phyloP scores from a whole-genome alignment of 139 green algal species.

The Tetradesmus obliquus region DNA sequence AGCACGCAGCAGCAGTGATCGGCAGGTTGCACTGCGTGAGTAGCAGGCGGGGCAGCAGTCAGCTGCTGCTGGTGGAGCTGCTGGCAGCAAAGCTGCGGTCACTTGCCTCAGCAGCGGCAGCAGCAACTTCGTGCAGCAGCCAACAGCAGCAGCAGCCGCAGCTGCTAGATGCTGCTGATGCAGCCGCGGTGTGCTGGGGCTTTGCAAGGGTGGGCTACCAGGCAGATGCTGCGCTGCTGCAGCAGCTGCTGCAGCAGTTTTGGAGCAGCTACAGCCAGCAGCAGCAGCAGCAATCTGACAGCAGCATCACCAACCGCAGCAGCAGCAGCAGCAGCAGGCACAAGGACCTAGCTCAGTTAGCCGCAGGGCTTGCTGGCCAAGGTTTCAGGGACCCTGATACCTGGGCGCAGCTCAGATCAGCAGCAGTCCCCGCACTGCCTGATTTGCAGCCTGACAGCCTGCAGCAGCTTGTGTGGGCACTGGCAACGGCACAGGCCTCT shows the following conservation, averaged over 20 bases:
- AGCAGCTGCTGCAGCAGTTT: constrained; percentile 40
- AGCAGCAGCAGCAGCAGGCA: neutral
- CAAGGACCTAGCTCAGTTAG: neutral
- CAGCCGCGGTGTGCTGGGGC: constrained; percentile 3
- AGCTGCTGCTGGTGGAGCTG: constrained; percentile 36
- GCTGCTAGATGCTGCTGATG: neutral
- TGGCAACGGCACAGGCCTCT: constrained; percentile 2
- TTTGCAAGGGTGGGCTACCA: constrained; percentile 19
- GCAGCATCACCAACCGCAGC: too few relatives aligned
- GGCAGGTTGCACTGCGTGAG: neutral
- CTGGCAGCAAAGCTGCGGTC: constrained; percentile 12
- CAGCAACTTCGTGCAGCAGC: neutral
- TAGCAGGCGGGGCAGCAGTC: neutral
- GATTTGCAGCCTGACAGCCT: neutral
- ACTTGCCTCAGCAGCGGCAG: constrained; percentile 3
- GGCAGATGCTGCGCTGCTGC: neutral
- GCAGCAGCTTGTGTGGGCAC: constrained; percentile 27
- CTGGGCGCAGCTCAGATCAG: neutral
- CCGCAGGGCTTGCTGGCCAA: constrained; percentile 17
- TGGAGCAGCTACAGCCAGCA: neutral
- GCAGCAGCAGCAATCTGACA: neutral
- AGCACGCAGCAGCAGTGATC: constrained; percentile 21
- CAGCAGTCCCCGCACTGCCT: neutral
- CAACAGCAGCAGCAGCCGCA: neutral
- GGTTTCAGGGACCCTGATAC: neutral